Conservation (phyloP, 2,329 filamentous ascomycete species). For the Diaporthe citriasiana region DNA sequence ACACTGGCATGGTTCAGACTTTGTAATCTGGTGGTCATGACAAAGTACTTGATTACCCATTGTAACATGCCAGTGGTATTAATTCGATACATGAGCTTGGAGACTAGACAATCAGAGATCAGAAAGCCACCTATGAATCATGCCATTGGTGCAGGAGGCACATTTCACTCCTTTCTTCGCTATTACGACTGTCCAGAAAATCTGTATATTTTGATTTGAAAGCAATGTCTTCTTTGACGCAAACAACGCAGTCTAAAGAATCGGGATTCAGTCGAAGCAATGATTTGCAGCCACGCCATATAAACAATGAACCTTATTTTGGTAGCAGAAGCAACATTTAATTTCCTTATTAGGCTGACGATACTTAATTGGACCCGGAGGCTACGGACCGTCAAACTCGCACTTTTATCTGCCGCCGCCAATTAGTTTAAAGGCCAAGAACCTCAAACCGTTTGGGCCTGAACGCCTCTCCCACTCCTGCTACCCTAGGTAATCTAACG, state of each 20-base stretch:
- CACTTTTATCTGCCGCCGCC: constrained; percentile 14
- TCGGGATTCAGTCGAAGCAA: too few relatives aligned
- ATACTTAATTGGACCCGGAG: constrained; percentile 25
- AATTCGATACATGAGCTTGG: not conserved
- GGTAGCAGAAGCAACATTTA: constrained; percentile 37
- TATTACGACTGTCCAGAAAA: not conserved
- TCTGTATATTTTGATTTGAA: not conserved
- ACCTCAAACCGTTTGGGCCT: constrained; percentile 6
- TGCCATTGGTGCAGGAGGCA: not conserved
- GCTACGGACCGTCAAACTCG: constrained; percentile 21
- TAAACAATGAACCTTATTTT: not conserved
- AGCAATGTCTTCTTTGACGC: too few relatives aligned
- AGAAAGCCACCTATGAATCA: not conserved
- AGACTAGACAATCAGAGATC: not conserved
- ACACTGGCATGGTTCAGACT: not conserved
- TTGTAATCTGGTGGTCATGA: not conserved
- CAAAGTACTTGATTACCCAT: not conserved
- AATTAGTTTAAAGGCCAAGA: constrained; percentile 28
- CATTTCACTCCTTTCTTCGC: not conserved
- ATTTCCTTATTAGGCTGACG: constrained; percentile 7
- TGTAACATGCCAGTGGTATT: not conserved
- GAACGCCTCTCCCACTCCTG: constrained; percentile 15
- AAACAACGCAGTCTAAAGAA: not conserved
- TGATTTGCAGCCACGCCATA: not conserved
- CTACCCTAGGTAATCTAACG: not conserved